Base-by-base conservation (phyloP, 176 grass and related monocot genomes). In the Carex myosuroides region DNA sequence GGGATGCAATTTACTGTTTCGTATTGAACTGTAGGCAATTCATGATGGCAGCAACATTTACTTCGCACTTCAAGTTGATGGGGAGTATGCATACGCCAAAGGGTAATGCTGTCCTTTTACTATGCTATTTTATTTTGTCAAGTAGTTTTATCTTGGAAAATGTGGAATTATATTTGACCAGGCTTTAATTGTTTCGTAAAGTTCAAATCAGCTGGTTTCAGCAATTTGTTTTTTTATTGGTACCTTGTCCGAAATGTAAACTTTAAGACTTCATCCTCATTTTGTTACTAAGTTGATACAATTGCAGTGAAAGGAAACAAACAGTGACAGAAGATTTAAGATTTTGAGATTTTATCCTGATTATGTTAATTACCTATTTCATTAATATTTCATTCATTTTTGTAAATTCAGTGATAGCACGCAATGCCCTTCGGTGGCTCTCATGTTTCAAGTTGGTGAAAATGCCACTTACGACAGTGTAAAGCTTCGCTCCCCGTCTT, bases 391-490 rank as follows among this genome's bases (percentile, higher is more conserved):
- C n/a, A 5, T n/a, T 60, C 32, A 68, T 56, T 67, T 83, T 93
- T 46, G 48, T 70, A 33, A 79, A 70, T 88, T 64, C 88, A 99
- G 96, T 8, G 81, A 94, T 80, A 88, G 33, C 74, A 71, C 46
- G 0, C 84, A 92, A 70, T 99, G 96, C 68, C 96, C 96, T 83
- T 99, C 93, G 82, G 93, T 95, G 80, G 93, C 96, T 95, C 93
- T 99, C 83, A 99, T 99, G 96, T 99, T 99, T 89, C 93, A 95
- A 99, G 88, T 95, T 86, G 96, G 96, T 88, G 93, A 88, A 67
- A 89, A 92, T 56, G 96, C 96, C 13, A 90, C 91, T 35, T 99
- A 95, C 75, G 48, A 93, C 75, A 63, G 94, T 90, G 96, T 99
- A 92, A 92, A 91, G 75, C 83, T 81, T 30, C 21, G 44, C 64